phyloP scores from a whole-genome alignment of 1,284 basidiomycete species.

The Bondarzewia mesenterica region DNA sequence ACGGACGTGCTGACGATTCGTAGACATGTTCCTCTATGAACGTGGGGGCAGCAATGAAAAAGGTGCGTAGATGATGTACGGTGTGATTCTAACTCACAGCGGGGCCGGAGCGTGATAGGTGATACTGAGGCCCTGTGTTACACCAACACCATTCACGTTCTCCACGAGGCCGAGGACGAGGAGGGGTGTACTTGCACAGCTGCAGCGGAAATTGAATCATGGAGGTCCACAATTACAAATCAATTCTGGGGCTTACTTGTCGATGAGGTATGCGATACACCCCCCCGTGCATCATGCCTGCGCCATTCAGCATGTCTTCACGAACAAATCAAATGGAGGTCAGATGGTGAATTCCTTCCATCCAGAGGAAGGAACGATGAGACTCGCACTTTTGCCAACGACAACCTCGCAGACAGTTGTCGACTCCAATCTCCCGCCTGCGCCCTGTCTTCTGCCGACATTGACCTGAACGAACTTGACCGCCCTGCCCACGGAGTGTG shows the following conservation, averaged over 20 bases:
- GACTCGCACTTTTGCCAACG: slow-evolving; percentile 44
- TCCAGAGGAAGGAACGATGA: slow-evolving; percentile 11
- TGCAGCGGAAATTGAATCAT: slow-evolving; percentile 14
- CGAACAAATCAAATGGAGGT: not conserved
- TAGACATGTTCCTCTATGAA: slow-evolving; percentile 42
- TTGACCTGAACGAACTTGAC: slow-evolving; percentile 54
- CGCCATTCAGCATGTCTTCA: slow-evolving; percentile 64
- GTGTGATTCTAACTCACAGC: slow-evolving; percentile 33
- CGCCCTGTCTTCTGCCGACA: slow-evolving; percentile 34
- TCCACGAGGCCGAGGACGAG: slow-evolving; percentile 52
- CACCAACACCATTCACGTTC: slow-evolving; percentile 61
- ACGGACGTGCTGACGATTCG: slow-evolving; percentile 55
- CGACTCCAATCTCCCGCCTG: slow-evolving; percentile 34
- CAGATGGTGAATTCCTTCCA: no score
- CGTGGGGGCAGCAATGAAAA: not conserved
- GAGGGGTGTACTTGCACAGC: slow-evolving; percentile 58
- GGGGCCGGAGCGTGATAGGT: slow-evolving; percentile 60
- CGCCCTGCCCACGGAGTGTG: slow-evolving; percentile 46
- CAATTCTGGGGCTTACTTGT: slow-evolving; percentile 39
- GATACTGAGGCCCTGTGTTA: slow-evolving; percentile 61
- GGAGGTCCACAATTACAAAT: not conserved
- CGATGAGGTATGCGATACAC: slow-evolving; percentile 61
- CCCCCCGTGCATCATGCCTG: slow-evolving; percentile 66
- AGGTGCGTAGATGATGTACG: not conserved
- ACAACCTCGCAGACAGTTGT: slow-evolving; percentile 50